Conservation (phyloP, 148 eudicot genomes). For the Arctostaphylos glauca region DNA sequence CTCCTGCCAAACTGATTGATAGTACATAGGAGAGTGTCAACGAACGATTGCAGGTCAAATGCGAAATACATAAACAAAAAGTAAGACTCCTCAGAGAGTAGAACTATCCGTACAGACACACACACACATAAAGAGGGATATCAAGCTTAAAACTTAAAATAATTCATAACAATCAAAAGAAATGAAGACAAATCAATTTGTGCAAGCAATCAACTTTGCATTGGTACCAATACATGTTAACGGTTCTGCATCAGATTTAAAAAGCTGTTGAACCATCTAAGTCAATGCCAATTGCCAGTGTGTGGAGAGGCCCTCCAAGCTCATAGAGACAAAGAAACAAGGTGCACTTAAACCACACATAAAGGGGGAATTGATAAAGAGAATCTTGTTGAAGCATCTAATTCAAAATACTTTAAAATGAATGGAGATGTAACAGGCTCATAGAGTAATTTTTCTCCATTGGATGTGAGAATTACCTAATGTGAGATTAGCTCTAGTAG, state of each 20-base stretch:
- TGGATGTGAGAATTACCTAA: not conserved
- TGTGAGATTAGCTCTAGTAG: not conserved
- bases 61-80: not conserved
- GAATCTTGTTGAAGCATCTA: not conserved
- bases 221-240: not conserved
- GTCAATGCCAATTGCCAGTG: not conserved
- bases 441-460: not conserved
- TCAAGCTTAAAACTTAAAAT: not conserved
- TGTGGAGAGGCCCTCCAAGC: too few relatives aligned
- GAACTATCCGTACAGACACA: not conserved
- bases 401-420: not conserved
- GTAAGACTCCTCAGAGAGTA: not conserved
- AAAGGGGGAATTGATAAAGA: not conserved
- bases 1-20: slow-evolving; percentile 18
- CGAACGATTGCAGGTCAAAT: not conserved
- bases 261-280: not conserved
- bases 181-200: not conserved
- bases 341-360: not conserved
- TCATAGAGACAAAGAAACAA: not conserved
- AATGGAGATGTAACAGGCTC: not conserved
- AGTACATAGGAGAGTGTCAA: not conserved
- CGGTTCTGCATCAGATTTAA: not conserved
- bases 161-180: not conserved
- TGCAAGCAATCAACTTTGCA: not conserved
- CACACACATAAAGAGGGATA: not conserved